Evolutionary conservation across 805 yeast species (phyloP), one percentile per base, ranked within the genome.

Genomic region (Vanderwaltozyma verrucispora): DNA sequence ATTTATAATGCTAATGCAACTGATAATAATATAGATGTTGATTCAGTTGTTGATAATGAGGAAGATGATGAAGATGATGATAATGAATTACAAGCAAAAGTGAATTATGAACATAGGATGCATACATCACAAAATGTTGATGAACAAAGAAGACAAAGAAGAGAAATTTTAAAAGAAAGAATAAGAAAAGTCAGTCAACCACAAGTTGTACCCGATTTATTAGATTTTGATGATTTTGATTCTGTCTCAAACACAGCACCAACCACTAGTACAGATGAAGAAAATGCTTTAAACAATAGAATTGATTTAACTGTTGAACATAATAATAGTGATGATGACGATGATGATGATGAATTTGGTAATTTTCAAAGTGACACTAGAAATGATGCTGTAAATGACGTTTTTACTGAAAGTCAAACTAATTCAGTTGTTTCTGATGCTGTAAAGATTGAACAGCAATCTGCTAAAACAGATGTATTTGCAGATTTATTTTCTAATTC

Each of bases 291-390:
- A 5, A 32, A 24, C 8, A 23, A 9, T 13, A 27, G 13, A 25
- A 28, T 24, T 32, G 28, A 36, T 26, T 12, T 35, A 19, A 18
- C 27, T 17, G 28, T n/a, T 14, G 23, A 20, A 11, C 14, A 17
- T 21, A 36, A 38, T 33, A 37, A 38, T 14, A 33, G 16, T n/a
- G 32, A 35, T 12, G 20, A 28, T 3, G 30, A 40, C 13, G 47
- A 37, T 18, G 54, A 54, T 8, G 61, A 57, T 32, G 63, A 62
- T 42, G 63, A 54, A 16, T 59, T 59, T 44, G 66, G 69, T 30
- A 62, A 62, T 39, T 56, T 58, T 49, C 60, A 59, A 51, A 46
- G 53, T 35, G 58, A 56, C 18, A 34, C 45, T n/a, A 38, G 14
- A 5, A 28, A 23, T n/a, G 31, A 21, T 7, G 23, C 23, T 7